These are phyloP conservation scores for Blastomyces gilchristii DNA, from an alignment of 2,329 filamentous ascomycete species.

Conservation along the genomic window DNA sequence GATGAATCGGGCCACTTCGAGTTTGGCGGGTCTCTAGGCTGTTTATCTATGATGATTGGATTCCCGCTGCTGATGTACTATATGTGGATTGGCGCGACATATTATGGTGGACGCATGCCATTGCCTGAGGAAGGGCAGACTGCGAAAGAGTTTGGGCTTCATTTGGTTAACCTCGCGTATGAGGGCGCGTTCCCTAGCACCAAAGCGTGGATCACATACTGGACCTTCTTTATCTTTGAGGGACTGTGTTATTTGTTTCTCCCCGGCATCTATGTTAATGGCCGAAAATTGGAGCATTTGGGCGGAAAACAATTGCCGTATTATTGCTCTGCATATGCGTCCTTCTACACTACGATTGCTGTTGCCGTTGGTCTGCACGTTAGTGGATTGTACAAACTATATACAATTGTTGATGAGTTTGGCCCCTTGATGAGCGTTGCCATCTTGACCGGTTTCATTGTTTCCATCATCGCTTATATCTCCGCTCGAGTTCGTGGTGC, in stretches of 20 bases:
- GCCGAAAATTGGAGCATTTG: conserved; percentile 74
- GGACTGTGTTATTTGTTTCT: conserved; percentile 71
- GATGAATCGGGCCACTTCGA: conserved; percentile 52
- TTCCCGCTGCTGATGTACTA: conserved; percentile 98
- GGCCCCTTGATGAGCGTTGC: conserved; percentile 86
- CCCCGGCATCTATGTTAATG: conserved; percentile 77
- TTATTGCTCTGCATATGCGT: conserved; percentile 84
- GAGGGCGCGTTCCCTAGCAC: conserved; percentile 72
- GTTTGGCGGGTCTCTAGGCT: conserved; percentile 79
- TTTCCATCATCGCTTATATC: conserved; percentile 74
- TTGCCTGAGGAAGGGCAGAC: conserved; percentile 55
- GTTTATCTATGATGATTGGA: conserved; percentile 73
- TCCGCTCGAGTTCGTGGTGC: conserved; percentile 71
- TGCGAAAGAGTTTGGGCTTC: conserved; percentile 57
- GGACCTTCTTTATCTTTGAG: conserved; percentile 82
- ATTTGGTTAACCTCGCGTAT: conserved; percentile 64
- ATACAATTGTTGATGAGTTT: conserved; percentile 90
- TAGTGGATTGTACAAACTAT: conserved; percentile 74
- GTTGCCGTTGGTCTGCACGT: conserved; percentile 65
- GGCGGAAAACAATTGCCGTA: conserved; percentile 80
- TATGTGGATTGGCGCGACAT: conserved; percentile 95
- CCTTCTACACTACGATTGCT: conserved; percentile 76
- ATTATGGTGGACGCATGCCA: conserved; percentile 79
- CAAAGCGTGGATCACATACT: conserved; percentile 88
- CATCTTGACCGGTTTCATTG: conserved; percentile 78